These are phyloP conservation scores for Erysimum cheiri DNA, from an alignment of 441 rosid genomes.

Conservation along the genomic window DNA sequence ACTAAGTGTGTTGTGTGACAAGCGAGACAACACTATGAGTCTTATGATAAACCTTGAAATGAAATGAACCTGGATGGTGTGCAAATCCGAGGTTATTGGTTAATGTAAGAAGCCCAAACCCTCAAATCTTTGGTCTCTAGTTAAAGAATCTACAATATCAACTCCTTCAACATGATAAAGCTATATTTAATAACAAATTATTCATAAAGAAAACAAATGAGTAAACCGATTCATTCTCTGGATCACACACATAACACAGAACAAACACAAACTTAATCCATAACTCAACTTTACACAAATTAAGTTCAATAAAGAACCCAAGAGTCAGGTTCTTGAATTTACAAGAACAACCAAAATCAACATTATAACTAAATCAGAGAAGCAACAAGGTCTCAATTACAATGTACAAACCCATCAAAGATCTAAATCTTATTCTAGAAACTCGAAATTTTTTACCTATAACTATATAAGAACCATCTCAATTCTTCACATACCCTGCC, in stretches of 20 bases:
- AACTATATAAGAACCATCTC: not conserved
- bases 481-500: not conserved
- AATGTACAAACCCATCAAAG: not conserved
- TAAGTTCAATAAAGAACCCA: conserved; percentile 10
- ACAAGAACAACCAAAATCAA: conserved; percentile 15
- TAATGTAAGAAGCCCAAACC: not conserved
- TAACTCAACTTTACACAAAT: not conserved
- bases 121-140: not conserved
- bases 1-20: not conserved
- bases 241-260: not conserved
- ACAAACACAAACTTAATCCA: conserved; percentile 13
- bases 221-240: not conserved
- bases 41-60: not conserved
- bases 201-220: not conserved
- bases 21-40: not conserved
- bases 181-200: not conserved
- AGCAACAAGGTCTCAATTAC: no score
- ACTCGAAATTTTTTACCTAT: not conserved
- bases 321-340: conserved; percentile 23
- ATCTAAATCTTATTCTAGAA: not conserved
- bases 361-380: no score
- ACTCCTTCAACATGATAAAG: not conserved
- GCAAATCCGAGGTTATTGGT: not conserved
- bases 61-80: not conserved
- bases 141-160: not conserved